Evolutionary conservation across 2,329 filamentous ascomycete genomes (phyloP).

Genomic region (Epichloe gansuensis): DNA sequence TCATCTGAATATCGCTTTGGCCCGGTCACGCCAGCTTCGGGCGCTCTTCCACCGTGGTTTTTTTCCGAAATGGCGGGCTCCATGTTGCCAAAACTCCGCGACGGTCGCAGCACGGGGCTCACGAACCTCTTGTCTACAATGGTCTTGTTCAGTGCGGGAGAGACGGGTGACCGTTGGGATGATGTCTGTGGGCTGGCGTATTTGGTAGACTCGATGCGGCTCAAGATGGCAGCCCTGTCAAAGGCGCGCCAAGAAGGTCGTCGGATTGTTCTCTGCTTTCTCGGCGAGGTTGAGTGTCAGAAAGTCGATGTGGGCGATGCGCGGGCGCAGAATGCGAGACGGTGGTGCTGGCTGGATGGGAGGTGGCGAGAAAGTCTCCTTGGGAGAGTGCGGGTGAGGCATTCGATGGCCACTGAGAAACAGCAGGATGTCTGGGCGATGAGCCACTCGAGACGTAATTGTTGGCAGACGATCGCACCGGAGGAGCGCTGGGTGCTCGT

Average conservation of each 20-base stretch:
- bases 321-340: conserved; percentile 8
- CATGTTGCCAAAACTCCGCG: conserved; percentile 39
- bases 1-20: conserved; percentile 75
- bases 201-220: conserved; percentile 44
- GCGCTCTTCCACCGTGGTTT: conserved; percentile 18
- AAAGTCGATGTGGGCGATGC: conserved; percentile 11
- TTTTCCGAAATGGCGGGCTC: conserved; percentile 27
- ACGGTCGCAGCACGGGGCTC: conserved; percentile 49
- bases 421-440: conserved; percentile 34
- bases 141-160: conserved; percentile 32
- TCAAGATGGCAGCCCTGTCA: conserved; percentile 50
- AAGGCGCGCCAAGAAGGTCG: conserved; percentile 52
- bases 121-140: conserved; percentile 38
- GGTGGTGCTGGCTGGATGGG: conserved; percentile 1
- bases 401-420: conserved; percentile 29
- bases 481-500: conserved; percentile 48
- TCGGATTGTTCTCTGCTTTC: conserved; percentile 29
- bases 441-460: conserved; percentile 39
- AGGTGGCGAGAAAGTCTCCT: conserved; percentile 32
- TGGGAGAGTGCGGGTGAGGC: conserved; percentile 34
- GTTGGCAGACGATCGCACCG: conserved; percentile 32
- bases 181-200: conserved; percentile 21
- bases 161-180: conserved; percentile 17
- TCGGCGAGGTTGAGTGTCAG: conserved; percentile 10
- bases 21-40: conserved; percentile 34